Conservation (phyloP, 345 rosid species). For the Eucalyptus paniculata region DNA sequence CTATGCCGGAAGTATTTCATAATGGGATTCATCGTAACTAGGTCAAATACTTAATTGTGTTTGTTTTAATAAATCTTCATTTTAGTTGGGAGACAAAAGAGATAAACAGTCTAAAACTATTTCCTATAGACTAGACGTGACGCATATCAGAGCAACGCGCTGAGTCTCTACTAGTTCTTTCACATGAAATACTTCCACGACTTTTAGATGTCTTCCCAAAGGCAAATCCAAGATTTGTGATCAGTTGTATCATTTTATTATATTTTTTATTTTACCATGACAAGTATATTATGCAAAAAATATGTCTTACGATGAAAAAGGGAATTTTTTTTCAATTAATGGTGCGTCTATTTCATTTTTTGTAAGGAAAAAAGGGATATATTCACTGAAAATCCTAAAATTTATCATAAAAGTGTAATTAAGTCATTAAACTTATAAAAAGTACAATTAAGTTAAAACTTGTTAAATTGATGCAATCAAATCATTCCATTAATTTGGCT, state of each 20-base stretch:
- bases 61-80: background rate
- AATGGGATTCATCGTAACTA: background rate
- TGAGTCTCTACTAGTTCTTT: background rate
- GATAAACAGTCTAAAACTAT: background rate
- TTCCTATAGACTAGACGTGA: background rate
- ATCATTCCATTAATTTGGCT: rapidly evolving
- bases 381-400: rapidly evolving
- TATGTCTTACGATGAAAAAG: background rate
- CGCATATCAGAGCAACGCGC: background rate
- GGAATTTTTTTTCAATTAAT: background rate
- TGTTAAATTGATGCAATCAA: no score
- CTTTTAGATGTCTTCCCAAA: background rate
- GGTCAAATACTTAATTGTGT: background rate
- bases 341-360: no score
- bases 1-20: background rate
- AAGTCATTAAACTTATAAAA: rapidly evolving
- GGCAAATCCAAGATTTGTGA: background rate
- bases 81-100: background rate
- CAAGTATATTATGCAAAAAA: background rate
- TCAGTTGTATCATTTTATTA: no score
- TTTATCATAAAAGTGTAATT: rapidly evolving
- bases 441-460: no score
- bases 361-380: rapidly evolving
- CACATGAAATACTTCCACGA: background rate
- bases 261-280: background rate